These are phyloP conservation scores for Leccinum pachyderme DNA, from an alignment of 1,284 basidiomycete genomes.

Conservation along the genomic window DNA sequence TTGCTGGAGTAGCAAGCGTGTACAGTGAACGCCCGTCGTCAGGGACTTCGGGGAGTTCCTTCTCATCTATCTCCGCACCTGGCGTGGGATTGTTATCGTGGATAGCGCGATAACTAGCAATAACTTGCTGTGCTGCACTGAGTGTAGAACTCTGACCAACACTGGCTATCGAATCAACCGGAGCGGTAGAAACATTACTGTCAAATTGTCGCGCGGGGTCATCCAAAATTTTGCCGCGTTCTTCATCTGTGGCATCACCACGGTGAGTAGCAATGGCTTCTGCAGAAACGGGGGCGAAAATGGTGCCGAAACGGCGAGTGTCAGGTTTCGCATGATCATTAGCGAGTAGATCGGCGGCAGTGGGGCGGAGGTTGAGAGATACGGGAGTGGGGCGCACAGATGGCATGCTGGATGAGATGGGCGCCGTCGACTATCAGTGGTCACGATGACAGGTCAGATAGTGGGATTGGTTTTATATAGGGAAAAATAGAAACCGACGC, in stretches of 20 bases:
- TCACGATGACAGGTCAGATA: not conserved
- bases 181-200: not conserved
- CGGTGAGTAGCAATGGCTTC: slow-evolving; percentile 5
- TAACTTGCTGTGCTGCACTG: slow-evolving; percentile 43
- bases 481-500: slow-evolving; percentile 11
- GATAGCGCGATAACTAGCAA: slow-evolving; percentile 35
- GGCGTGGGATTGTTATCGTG: slow-evolving; percentile 2
- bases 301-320: slow-evolving; percentile 29
- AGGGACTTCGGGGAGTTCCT: slow-evolving; percentile 16
- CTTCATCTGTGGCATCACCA: slow-evolving; percentile 9
- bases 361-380: slow-evolving; percentile 6
- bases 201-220: slow-evolving; percentile 14
- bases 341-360: slow-evolving; percentile 2
- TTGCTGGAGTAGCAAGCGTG: slow-evolving; percentile 19
- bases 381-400: slow-evolving; percentile 2
- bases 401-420: slow-evolving; percentile 13
- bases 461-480: slow-evolving; percentile 20
- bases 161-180: not conserved
- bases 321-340: slow-evolving; percentile 11
- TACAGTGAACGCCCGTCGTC: slow-evolving; percentile 30
- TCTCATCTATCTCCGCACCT: slow-evolving; percentile 12
- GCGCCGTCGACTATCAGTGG: slow-evolving; percentile 5
- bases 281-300: slow-evolving; percentile 17
- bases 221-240: slow-evolving; percentile 9
- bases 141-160: slow-evolving; percentile 12